Evolutionary conservation across 306 rosid genomes (phyloP).

Genomic region (Spatholobus suberectus): DNA sequence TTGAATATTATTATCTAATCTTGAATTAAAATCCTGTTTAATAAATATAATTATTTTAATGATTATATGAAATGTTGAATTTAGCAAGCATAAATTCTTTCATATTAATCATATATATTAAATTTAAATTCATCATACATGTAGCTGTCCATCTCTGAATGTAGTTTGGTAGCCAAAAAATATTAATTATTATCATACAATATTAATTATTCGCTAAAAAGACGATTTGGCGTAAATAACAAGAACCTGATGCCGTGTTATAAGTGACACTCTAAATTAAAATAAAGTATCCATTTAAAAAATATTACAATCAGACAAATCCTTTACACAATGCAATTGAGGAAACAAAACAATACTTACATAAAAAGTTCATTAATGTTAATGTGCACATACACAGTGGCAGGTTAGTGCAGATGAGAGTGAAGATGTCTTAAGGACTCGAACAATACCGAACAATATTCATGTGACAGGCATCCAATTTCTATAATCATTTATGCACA

Average conservation of each 20-base stretch:
- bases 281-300: background rate
- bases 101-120: background rate
- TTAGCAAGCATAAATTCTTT: background rate
- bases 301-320: slow-evolving; percentile 18
- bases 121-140: background rate
- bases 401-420: no score
- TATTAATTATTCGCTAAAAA: background rate
- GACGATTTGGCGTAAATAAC: slow-evolving; percentile 38
- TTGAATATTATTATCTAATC: background rate
- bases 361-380: background rate
- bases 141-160: background rate
- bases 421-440: no score
- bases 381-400: no score
- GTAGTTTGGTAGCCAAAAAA: background rate
- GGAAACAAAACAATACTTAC: slow-evolving; percentile 3
- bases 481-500: no score
- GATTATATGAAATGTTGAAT: background rate
- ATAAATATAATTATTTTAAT: background rate
- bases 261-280: background rate
- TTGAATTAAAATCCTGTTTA: background rate
- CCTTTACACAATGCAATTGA: background rate
- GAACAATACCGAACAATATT: no score
- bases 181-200: background rate
- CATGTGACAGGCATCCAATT: no score
- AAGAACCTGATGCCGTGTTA: slow-evolving; percentile 31